Evolutionary conservation across 306 rosid genomes (phyloP).

Genomic region (Datisca glomerata): DNA sequence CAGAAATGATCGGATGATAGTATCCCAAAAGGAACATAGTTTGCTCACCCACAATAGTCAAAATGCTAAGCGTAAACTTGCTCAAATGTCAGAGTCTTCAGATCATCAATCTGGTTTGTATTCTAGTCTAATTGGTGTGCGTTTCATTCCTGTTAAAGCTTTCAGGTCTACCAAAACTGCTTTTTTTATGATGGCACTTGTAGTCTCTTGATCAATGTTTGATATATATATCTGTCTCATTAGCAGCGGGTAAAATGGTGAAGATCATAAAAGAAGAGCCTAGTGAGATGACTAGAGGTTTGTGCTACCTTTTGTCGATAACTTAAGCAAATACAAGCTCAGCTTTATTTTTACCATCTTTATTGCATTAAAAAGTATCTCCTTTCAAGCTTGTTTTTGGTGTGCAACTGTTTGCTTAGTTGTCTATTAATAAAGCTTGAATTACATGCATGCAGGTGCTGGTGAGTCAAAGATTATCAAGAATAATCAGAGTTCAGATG

Average conservation of each 20-base stretch:
- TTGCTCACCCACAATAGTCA: constrained; percentile 10
- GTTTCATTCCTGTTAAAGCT: background rate
- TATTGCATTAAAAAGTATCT: too few species aligned
- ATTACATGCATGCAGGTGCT: too few species aligned
- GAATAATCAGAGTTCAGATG: constrained; percentile 11
- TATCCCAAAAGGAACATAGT: constrained; percentile 5
- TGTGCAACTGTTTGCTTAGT: too few species aligned
- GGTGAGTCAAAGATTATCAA: constrained; percentile 16
- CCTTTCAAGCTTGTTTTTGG: too few species aligned
- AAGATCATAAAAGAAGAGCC: constrained; percentile 20
- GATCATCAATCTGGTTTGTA: constrained; percentile 9
- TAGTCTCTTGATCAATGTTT: background rate
- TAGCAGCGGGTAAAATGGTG: constrained; percentile 22
- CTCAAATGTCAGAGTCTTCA: constrained; percentile 3
- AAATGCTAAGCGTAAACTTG: constrained; percentile 3
- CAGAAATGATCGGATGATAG: constrained; percentile 18
- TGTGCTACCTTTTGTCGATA: constrained; percentile 1
- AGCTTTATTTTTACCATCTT: too few species aligned
- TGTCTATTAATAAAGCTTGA: too few species aligned
- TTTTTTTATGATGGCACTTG: too few species aligned
- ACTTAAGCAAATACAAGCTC: too few species aligned
- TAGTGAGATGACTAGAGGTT: constrained; percentile 12
- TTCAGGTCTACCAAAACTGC: background rate
- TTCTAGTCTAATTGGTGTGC: constrained; percentile 2
- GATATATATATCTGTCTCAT: background rate